Evolutionary conservation across 768 basidiomycete species (phyloP), one percentile per base, ranked within the genome.

Genomic region (Leucosporidium yakuticum): DNA sequence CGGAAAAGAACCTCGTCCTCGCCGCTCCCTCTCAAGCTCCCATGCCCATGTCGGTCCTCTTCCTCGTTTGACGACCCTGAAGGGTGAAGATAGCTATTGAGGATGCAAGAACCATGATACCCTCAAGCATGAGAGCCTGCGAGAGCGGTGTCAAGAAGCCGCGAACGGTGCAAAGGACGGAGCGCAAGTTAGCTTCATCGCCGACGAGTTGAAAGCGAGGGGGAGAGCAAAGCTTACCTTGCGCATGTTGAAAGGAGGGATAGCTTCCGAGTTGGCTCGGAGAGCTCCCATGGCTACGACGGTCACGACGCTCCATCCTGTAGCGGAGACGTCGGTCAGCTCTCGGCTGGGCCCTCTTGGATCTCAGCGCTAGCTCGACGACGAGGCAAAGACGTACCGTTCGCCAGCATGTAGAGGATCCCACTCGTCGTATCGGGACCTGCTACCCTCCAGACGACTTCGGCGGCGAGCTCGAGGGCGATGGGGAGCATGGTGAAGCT

Each of bases 401-500:
- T 49, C 29, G 48, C 61, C 17, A 49, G 17, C 25, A 62, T 20
- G 12, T 51, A 62, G 12, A 62, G 21, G 7, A 62, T 23, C 15
- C 48, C 27, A 12, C 48, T 27, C 4, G 25, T 50, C 49, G 61
- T 62, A 21, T n/a, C 61, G 5, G 61, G 48, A 2, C 48, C n/a
- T 1, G 32, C 36, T 7, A 51, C 61, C 14, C n/a, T n/a, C 49
- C 53, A 51, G 7, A 51, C n/a, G 6, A 62, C 47, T 8, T 62
- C 61, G 27, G 50, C 61, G 14, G 61, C 50, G 1, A 62, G 12
- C 32, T 62, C 61, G 20, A 62, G 53, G 15, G 61, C 61, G n/a
- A 62, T 32, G 14, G 61, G 61, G 36, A 62, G 61, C 36, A 62
- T 36, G 29, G 31, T 36, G 61, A 62, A 62, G 34, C 48, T 51